Conservation (phyloP, 202 grass and related monocot species). For the Digitaria exilis region DNA sequence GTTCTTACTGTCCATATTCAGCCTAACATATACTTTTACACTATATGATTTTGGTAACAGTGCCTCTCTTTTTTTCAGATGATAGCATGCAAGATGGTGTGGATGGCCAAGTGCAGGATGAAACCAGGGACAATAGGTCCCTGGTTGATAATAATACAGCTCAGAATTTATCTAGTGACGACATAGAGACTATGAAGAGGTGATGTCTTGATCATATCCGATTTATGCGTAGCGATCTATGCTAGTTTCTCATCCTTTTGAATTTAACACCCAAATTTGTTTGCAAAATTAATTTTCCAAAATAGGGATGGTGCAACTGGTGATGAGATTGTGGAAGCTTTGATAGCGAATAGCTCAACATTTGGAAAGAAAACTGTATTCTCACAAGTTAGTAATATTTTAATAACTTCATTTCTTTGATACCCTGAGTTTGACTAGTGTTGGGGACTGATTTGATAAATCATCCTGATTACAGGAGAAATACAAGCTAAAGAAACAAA, state of each 20-base stretch:
- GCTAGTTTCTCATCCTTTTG: background rate
- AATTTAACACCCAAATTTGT: background rate
- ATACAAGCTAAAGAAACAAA: slow-evolving; percentile 98
- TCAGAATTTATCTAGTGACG: slow-evolving; percentile 82
- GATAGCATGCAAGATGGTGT: slow-evolving; percentile 39
- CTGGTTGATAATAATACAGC: slow-evolving; percentile 92
- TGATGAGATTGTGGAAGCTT: slow-evolving; percentile 79
- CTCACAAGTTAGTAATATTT: slow-evolving; percentile 69
- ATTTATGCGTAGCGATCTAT: background rate
- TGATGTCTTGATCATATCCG: slow-evolving; percentile 21
- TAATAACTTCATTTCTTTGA: slow-evolving; percentile 1
- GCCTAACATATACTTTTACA: background rate
- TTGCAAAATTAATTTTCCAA: slow-evolving; percentile 3
- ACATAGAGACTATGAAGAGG: slow-evolving; percentile 92
- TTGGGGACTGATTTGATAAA: slow-evolving; percentile 3
- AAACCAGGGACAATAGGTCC: slow-evolving; percentile 81
- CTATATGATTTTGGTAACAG: background rate
- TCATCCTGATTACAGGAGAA: slow-evolving; percentile 62
- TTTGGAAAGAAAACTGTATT: slow-evolving; percentile 82
- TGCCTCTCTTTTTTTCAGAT: slow-evolving; percentile 42
- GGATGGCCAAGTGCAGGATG: slow-evolving; percentile 38
- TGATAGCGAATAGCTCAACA: slow-evolving; percentile 96
- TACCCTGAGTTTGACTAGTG: background rate
- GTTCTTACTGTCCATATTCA: background rate
- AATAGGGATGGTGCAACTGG: slow-evolving; percentile 80